Evolutionary conservation across 2,329 filamentous ascomycete genomes (phyloP), one percentile per base, ranked within the genome.

Genomic region (Alternaria sp.): DNA sequence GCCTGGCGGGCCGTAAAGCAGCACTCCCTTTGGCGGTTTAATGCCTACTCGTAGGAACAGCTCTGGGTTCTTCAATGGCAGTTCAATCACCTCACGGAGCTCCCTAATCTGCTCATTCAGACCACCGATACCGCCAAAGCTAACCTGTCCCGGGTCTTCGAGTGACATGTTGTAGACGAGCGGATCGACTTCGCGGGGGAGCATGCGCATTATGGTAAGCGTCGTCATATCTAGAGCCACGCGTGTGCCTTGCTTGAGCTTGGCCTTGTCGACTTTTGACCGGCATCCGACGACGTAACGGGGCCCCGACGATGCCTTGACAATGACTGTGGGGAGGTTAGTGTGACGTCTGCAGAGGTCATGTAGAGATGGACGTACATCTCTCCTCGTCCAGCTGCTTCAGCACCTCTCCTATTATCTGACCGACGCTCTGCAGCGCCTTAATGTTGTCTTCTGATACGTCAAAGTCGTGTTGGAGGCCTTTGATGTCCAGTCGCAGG

Each of bases 91-190:
- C 80, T 99, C 95, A 77, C 95, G 87, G 69, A 99, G 83, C 82
- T 99, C 96, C 80, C 95, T 87, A 73, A 99, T 99, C 83, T 99
- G 95, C 69, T 99, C 95, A 77, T 99, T 99, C 74, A 99, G 81
- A 66, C 95, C 95, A 82, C 95, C 95, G 69, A 99, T 99, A 71
- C 96, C 95, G 39, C 90, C 94, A 80, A 99, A 99, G 83, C 92
- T 97, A 79, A 99, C 90, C 79, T 98, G 94, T 5, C 95, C 95
- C 0, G 95, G 95, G 77, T 99, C 95, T 79, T 99, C 95, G 71
- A 99, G 81, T 21, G 95, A 99, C 95, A 99, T 99, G 84, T 99
- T 99, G 86, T 99, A 99, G 69, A 99, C 95, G 68, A 99, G 85
- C 21, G 95, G 95, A 76, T 99, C 95, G 76, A 99, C 96, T 83